These are phyloP conservation scores for Solanum hybrid DNA, from an alignment of 305 asterid species.

Conservation along the genomic window DNA sequence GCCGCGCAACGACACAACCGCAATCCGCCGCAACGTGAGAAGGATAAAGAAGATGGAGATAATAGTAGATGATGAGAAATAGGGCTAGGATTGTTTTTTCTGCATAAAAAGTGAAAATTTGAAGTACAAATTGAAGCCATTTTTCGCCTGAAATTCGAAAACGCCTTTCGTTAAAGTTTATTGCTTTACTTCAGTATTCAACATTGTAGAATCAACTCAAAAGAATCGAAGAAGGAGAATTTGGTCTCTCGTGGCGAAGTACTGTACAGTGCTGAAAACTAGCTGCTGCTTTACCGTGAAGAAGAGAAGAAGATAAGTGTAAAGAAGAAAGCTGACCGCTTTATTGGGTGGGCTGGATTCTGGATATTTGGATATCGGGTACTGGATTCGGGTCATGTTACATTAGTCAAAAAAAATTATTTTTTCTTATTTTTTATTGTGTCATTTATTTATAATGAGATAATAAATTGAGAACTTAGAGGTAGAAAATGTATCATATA, in stretches of 20 bases:
- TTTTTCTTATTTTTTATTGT: no score
- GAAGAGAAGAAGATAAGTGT: slow-evolving; percentile 5
- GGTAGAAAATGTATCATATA: not conserved
- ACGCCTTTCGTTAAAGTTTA: not conserved
- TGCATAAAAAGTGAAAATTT: not conserved
- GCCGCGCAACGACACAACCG: slow-evolving; percentile 22
- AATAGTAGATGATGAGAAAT: slow-evolving; percentile 27
- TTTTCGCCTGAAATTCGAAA: not conserved
- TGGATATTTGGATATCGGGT: not conserved
- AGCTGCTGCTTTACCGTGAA: not conserved
- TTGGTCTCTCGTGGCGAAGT: not conserved
- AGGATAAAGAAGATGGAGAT: slow-evolving; percentile 30
- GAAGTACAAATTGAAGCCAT: slow-evolving; percentile 5
- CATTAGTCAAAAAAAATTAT: not conserved
- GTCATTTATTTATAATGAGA: not conserved
- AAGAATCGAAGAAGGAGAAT: not conserved
- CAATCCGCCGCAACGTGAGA: slow-evolving; percentile 21
- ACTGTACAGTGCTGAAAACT: not conserved
- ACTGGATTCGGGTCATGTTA: not conserved
- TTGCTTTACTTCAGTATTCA: not conserved
- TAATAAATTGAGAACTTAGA: not conserved
- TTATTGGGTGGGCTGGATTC: not conserved
- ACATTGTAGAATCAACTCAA: not conserved
- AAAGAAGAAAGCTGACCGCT: not conserved
- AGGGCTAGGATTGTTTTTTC: not conserved